Evolutionary conservation across 2,329 filamentous ascomycete species (phyloP).

Genomic region (Cladorrhinum sp.): DNA sequence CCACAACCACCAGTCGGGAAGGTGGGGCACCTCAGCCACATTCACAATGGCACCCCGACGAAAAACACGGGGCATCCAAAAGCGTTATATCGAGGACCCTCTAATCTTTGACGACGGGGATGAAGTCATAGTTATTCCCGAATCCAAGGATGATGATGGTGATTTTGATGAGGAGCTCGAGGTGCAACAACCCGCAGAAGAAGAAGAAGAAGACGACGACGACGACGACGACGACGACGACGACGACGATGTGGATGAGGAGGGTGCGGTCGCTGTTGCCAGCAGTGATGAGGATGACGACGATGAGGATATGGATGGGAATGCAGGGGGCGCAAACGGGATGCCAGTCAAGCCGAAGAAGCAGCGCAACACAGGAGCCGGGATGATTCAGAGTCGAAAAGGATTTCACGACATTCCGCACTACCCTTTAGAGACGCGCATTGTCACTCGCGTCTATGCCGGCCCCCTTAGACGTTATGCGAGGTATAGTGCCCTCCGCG

Average conservation of each 20-base stretch:
- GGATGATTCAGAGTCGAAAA: constrained; percentile 27
- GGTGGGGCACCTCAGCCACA: neutral
- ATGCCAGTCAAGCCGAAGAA: constrained; percentile 9
- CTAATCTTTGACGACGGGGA: constrained; percentile 22
- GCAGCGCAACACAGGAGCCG: constrained; percentile 24
- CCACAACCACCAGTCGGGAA: neutral
- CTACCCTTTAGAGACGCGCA: constrained; percentile 31
- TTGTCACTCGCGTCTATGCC: constrained; percentile 36
- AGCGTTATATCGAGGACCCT: constrained; percentile 24
- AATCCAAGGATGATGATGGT: constrained; percentile 20
- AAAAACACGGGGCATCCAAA: constrained; percentile 19
- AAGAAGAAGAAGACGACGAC: constrained; percentile 18
- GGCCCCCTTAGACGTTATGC: constrained; percentile 38
- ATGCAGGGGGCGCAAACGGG: neutral
- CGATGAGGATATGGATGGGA: neutral
- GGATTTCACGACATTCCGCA: constrained; percentile 34
- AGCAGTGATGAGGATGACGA: constrained; percentile 18
- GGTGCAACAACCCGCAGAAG: neutral
- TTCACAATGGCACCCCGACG: neutral
- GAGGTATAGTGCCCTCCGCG: constrained; percentile 35
- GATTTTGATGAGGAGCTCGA: constrained; percentile 22
- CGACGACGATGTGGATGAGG: constrained; percentile 20
- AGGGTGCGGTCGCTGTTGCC: constrained; percentile 11
- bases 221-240: constrained; percentile 23
- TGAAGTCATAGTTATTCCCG: constrained; percentile 18